These are phyloP conservation scores for Ephemerocybe angulata DNA, from an alignment of 768 basidiomycete species.

Conservation along the genomic window DNA sequence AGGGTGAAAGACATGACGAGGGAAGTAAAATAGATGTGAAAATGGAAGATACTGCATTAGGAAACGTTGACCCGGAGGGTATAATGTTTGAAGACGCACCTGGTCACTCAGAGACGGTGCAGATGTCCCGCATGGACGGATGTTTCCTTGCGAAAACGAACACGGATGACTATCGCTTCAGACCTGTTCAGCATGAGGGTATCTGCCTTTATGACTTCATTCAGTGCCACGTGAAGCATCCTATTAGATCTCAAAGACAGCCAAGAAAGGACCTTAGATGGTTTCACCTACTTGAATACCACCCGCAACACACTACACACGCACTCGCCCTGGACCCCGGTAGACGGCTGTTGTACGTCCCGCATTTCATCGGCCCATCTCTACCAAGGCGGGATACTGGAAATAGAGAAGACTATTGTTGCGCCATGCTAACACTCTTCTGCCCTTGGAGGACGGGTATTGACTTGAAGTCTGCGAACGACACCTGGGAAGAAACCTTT, in stretches of 20 bases:
- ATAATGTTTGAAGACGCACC: background rate
- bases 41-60: background rate
- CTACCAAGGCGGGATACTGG: background rate
- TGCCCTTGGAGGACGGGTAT: background rate
- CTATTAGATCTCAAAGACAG: background rate
- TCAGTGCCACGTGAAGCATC: background rate
- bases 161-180: background rate
- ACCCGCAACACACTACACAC: background rate
- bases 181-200: background rate
- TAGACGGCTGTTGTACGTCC: background rate
- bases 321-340: background rate
- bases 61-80: background rate
- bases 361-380: background rate
- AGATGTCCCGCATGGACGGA: background rate
- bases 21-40: background rate
- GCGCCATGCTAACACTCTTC: background rate
- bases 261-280: background rate
- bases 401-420: background rate
- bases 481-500: background rate
- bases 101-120: background rate
- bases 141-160: background rate
- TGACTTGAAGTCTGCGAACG: background rate
- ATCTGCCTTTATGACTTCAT: background rate
- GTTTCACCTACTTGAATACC: background rate
- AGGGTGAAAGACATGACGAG: background rate